Base-by-base conservation (phyloP, 2,329 filamentous ascomycete species). In the Ophioceras dolichostomum region DNA sequence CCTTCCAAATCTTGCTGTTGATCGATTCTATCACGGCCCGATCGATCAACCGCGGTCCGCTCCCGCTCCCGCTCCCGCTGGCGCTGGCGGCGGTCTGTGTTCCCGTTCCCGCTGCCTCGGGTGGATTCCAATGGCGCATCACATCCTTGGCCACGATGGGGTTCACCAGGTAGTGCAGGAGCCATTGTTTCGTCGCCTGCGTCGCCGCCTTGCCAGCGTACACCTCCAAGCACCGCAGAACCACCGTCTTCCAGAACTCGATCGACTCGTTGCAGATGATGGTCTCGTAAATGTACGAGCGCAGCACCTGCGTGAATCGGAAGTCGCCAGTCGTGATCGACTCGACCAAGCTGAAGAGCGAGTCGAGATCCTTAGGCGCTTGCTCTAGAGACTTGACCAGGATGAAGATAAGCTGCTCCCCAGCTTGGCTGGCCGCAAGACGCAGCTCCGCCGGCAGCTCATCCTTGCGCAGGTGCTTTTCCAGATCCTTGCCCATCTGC, bases 91-190 rank as follows among this genome's bases (percentile, higher is more conserved):
- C n/a, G n/a, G n/a, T n/a, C n/a, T n/a, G n/a, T n/a, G n/a, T n/a
- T n/a, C n/a, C n/a, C n/a, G n/a, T n/a, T n/a, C n/a, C n/a, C n/a
- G n/a, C n/a, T n/a, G n/a, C n/a, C 21, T 73, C 70, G 29, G 64
- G 61, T 41, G 64, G 67, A 56, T 76, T 70, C 70, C 85, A 91
- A 41, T 83, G 80, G 18, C 81, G 77, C 74, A 91, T 89, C 28
- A 94, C 80, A 58, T 98, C 91, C 83, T 89, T 94, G 3, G 89
- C 88, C 39, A 99, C 75, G 28, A 96, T 94, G 0, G 91, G 93
- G 50, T 96, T 98, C 45, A 95, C 84, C 22, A 98, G 72, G 55
- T 94, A 79, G 54, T 86, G 86, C 53, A 98, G 78, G 26, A 93
- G 67, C 56, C 94, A 99, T 37, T 87, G 83, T 58, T 98, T 98